Conservation (phyloP, 2,329 filamentous ascomycete species). For the Exophiala xenobiotica region DNA sequence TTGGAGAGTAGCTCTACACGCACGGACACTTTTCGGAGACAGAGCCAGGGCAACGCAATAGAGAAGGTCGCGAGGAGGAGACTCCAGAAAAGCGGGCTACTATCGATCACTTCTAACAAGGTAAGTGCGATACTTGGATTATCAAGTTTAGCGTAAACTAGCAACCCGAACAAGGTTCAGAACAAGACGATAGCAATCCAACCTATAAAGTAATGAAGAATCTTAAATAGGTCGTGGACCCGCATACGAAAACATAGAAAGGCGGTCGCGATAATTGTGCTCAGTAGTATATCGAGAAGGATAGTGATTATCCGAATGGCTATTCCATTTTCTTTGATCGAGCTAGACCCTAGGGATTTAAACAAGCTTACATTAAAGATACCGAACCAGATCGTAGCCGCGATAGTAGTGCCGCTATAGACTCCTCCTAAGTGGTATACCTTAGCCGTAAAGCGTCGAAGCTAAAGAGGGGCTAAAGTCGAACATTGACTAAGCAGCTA, state of each 20-base stretch:
- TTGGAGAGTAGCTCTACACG: constrained; percentile 65
- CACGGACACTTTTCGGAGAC: constrained; percentile 67
- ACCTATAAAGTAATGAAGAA: constrained; percentile 69
- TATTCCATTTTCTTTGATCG: constrained; percentile 27
- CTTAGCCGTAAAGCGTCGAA: constrained; percentile 49
- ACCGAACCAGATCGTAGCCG: constrained; percentile 50
- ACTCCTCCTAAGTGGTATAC: constrained; percentile 57
- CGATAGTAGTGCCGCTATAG: constrained; percentile 52
- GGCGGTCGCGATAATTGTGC: constrained; percentile 61
- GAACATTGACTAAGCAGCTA: constrained; percentile 46
- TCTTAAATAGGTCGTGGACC: constrained; percentile 68
- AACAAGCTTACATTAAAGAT: constrained; percentile 39
- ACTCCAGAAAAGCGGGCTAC: constrained; percentile 64
- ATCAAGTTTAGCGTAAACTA: constrained; percentile 41
- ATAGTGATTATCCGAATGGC: constrained; percentile 56
- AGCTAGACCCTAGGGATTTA: constrained; percentile 8
- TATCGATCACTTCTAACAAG: constrained; percentile 34
- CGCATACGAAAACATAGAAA: constrained; percentile 62
- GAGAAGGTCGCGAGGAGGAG: constrained; percentile 63
- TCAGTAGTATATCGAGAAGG: constrained; percentile 57
- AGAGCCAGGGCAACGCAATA: constrained; percentile 70
- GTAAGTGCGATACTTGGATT: constrained; percentile 22
- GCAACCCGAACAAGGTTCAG: constrained; percentile 61
- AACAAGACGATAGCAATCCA: constrained; percentile 67
- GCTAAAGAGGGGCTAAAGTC: constrained; percentile 44